These are phyloP conservation scores for Talaromyces funiculosus DNA, from an alignment of 2,329 filamentous ascomycete species.

Conservation along the genomic window DNA sequence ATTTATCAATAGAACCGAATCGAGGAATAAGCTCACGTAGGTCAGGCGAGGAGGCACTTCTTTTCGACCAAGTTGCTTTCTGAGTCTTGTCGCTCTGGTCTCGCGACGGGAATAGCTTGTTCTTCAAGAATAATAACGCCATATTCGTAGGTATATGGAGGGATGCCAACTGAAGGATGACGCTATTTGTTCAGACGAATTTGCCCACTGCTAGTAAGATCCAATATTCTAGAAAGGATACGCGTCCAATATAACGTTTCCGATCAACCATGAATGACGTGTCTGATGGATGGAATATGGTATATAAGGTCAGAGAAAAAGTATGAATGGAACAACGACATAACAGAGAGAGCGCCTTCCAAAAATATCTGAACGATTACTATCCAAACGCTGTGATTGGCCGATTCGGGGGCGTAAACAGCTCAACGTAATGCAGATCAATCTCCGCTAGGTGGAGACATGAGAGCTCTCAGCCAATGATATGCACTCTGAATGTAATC, in stretches of 20 bases:
- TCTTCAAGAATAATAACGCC: conserved; percentile 36
- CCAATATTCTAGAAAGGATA: neutral
- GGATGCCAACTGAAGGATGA: neutral
- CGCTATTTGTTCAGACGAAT: neutral
- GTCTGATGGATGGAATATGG: neutral
- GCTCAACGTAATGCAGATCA: neutral
- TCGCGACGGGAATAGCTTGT: conserved; percentile 29
- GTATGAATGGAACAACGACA: neutral
- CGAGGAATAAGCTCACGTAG: conserved; percentile 11
- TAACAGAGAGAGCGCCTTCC: neutral
- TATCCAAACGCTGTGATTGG: neutral
- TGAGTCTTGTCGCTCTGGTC: neutral
- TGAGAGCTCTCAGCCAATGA: neutral
- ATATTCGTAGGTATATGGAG: conserved; percentile 17
- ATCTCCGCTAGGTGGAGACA: neutral
- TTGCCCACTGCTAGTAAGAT: neutral
- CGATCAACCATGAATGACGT: neutral
- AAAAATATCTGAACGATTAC: neutral
- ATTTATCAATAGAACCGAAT: neutral
- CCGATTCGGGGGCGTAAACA: neutral
- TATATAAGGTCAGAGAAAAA: neutral
- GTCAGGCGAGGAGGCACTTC: conserved; percentile 12
- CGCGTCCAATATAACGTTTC: neutral
- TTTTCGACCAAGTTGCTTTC: conserved; percentile 13
- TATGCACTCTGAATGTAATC: neutral